A percentile compares a stretch with the other conserved stretches of the same genome.
These are phyloP conservation scores for Chrysosporium keratinophilum DNA, from an alignment of 2,329 filamentous ascomycete genomes.

Conservation along the genomic window DNA sequence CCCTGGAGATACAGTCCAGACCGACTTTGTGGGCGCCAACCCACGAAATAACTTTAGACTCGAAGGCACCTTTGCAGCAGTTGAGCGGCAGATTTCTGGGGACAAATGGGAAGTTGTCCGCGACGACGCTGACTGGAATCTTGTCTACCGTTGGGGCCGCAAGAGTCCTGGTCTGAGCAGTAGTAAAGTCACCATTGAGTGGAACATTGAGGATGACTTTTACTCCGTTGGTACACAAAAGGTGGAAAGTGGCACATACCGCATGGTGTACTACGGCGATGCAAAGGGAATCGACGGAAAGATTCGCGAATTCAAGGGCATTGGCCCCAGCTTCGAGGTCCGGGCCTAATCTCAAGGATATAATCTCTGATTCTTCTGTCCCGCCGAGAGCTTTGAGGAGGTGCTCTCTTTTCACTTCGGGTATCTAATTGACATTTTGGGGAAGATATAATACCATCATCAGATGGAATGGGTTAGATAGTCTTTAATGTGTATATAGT, in stretches of 20 bases:
- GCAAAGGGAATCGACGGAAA: slow-evolving; percentile 54
- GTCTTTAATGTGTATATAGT: background rate
- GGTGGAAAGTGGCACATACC: slow-evolving; percentile 53
- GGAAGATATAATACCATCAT: too few species aligned
- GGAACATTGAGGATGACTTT: slow-evolving; percentile 60
- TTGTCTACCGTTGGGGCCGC: slow-evolving; percentile 71
- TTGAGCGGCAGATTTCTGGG: slow-evolving; percentile 52
- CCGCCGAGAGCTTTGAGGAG: too few species aligned
- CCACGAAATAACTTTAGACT: slow-evolving; percentile 77
- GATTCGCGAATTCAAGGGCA: slow-evolving; percentile 60
- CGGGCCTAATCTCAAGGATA: slow-evolving; percentile 2
- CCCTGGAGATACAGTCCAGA: slow-evolving; percentile 53
- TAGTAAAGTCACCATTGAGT: slow-evolving; percentile 67
- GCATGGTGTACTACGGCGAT: slow-evolving; percentile 77
- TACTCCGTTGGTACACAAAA: slow-evolving; percentile 30
- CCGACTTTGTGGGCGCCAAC: slow-evolving; percentile 73
- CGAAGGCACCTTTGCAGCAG: slow-evolving; percentile 64
- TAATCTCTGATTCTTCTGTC: background rate
- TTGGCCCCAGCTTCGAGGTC: slow-evolving; percentile 42
- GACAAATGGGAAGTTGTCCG: slow-evolving; percentile 55
- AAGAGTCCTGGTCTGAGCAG: slow-evolving; percentile 58
- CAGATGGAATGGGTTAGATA: background rate
- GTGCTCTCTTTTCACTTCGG: too few species aligned
- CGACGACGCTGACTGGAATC: slow-evolving; percentile 70
- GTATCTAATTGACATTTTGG: too few species aligned